Percentiles rank a stretch among this genome's conserved stretches.
phyloP scores from a whole-genome alignment of 805 yeast genomes.

The Starmerella stigmatis region DNA sequence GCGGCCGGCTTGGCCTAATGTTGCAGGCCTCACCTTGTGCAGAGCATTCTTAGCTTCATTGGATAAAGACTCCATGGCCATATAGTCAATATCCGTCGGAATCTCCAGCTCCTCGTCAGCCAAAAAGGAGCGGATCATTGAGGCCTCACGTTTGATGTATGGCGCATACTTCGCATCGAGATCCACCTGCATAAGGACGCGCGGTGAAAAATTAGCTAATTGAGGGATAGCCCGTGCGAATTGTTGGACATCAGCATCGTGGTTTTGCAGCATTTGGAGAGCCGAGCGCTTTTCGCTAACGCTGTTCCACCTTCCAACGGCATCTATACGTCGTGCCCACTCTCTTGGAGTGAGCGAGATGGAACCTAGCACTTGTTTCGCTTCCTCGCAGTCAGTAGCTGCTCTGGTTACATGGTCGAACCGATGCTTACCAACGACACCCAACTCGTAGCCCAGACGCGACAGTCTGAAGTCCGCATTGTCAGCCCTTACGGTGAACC shows the following conservation, averaged over 20 bases:
- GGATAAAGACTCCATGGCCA: conserved; percentile 51
- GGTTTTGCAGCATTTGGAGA: conserved; percentile 30
- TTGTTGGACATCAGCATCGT: conserved; percentile 60
- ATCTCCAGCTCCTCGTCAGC: conserved; percentile 69
- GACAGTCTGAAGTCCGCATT: conserved; percentile 87
- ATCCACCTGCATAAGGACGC: conserved; percentile 52
- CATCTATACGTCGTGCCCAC: conserved; percentile 48
- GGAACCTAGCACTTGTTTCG: conserved; percentile 38
- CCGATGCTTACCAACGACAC: conserved; percentile 55
- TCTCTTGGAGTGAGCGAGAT: conserved; percentile 43
- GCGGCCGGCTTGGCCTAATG: conserved; percentile 90
- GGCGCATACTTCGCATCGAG: conserved; percentile 80
- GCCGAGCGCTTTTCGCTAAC: conserved; percentile 38
- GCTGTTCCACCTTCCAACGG: conserved; percentile 35
- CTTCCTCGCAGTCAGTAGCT: conserved; percentile 35
- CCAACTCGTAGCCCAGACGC: conserved; percentile 49
- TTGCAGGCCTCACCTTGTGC: conserved; percentile 69
- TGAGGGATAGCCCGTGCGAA: conserved; percentile 33
- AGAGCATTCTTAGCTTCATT: conserved; percentile 61
- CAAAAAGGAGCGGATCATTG: conserved; percentile 62
- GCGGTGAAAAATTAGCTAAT: conserved; percentile 31
- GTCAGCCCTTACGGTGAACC: conserved; percentile 83
- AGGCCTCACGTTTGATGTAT: conserved; percentile 60
- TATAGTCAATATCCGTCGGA: conserved; percentile 61
- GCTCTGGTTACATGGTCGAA: conserved; percentile 42